Conservation (phyloP, 192 early-diverging fungal genomes). For the Lobosporangium transversale region DNA sequence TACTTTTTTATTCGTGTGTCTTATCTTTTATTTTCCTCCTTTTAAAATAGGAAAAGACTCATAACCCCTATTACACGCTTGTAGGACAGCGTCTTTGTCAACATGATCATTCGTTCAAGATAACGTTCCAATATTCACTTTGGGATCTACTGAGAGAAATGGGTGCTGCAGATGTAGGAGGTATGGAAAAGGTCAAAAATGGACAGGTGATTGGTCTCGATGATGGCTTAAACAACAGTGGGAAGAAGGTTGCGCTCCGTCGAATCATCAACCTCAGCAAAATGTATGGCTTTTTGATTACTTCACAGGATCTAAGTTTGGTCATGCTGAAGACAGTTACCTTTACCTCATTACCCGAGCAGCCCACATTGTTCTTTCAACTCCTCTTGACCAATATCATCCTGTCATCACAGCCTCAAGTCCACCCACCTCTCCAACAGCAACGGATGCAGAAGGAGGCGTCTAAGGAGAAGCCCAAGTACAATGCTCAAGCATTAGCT, state of each 20-base stretch:
- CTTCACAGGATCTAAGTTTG: constrained; percentile 74
- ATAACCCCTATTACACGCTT: constrained; percentile 95
- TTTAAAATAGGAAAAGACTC: constrained; percentile 82
- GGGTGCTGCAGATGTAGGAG: constrained; percentile 82
- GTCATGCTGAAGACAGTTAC: constrained; percentile 81
- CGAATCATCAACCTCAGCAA: constrained; percentile 86
- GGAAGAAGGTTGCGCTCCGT: constrained; percentile 67
- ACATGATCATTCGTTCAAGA: constrained; percentile 79
- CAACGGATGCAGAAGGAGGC: constrained; percentile 15
- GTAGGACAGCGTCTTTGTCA: constrained; percentile 84
- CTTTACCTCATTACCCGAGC: constrained; percentile 72
- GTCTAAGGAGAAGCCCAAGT: constrained; percentile 39
- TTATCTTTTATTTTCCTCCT: background rate
- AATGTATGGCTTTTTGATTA: constrained; percentile 85
- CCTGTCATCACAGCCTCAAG: constrained; percentile 63
- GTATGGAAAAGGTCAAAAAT: constrained; percentile 62
- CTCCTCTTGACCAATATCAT: constrained; percentile 78
- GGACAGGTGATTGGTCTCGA: constrained; percentile 46
- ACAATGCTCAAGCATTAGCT: constrained; percentile 61
- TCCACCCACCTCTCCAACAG: constrained; percentile 40
- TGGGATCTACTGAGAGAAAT: constrained; percentile 95
- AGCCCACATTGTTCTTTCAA: constrained; percentile 75
- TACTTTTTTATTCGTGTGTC: background rate
- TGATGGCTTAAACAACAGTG: constrained; percentile 35
- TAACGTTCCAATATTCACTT: constrained; percentile 94